phyloP scores from a whole-genome alignment of 768 basidiomycete genomes.

The Glaciozyma antarctica region DNA sequence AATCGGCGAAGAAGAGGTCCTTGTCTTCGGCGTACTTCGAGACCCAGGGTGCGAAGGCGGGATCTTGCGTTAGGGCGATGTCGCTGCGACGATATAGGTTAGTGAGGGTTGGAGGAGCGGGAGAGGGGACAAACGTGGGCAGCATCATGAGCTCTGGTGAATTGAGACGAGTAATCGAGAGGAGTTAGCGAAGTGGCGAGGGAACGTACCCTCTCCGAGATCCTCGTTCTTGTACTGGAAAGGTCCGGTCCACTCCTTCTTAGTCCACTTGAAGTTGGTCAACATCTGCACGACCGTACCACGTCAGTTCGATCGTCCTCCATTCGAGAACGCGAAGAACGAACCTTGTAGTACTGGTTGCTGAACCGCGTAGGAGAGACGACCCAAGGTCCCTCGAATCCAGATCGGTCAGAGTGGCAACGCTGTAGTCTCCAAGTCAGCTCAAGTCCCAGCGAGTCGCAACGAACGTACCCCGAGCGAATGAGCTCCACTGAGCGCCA shows the following conservation, averaged over 20 bases:
- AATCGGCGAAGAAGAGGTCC: conserved; percentile 86
- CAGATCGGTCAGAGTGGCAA: conserved; percentile 76
- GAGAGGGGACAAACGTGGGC: not conserved
- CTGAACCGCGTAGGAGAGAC: conserved; percentile 28
- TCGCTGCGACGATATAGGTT: conserved; percentile 1
- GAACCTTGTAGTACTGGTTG: conserved; percentile 25
- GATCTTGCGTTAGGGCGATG: conserved; percentile 54
- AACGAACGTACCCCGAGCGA: conserved; percentile 59
- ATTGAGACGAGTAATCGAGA: not conserved
- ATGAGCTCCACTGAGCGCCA: conserved; percentile 71
- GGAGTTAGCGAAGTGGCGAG: not conserved
- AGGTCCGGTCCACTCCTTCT: conserved; percentile 29
- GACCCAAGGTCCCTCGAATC: conserved; percentile 73
- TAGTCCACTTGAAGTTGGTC: conserved; percentile 28
- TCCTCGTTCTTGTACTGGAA: conserved; percentile 23
- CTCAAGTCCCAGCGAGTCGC: not conserved
- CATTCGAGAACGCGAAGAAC: not conserved
- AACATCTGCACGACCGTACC: conserved; percentile 3
- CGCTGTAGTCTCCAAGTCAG: conserved; percentile 38
- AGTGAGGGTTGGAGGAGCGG: not conserved
- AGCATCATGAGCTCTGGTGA: conserved; percentile 27
- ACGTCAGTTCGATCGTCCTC: not conserved
- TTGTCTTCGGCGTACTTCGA: conserved; percentile 75
- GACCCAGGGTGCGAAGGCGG: conserved; percentile 77
- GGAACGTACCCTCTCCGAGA: conserved; percentile 14